Conservation (phyloP, 1,139 yeast genomes). For the Protomyces inouyei region DNA sequence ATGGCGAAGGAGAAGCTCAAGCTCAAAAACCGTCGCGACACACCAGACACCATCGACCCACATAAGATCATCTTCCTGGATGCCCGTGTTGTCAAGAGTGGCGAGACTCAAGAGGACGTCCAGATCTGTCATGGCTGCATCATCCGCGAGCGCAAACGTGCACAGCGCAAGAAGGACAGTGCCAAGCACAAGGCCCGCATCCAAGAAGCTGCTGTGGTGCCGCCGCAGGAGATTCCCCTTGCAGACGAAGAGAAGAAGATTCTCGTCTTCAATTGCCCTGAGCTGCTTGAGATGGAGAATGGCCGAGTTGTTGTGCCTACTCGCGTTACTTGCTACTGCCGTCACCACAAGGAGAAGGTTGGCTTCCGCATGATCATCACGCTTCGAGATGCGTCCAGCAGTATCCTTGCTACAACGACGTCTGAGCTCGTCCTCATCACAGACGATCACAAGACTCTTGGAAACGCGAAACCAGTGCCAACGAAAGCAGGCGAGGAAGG, state of each 20-base stretch:
- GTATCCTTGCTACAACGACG: slow-evolving; percentile 65
- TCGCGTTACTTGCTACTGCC: slow-evolving; percentile 88
- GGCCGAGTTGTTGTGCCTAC: slow-evolving; percentile 65
- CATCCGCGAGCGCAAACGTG: slow-evolving; percentile 87
- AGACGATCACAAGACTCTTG: slow-evolving; percentile 73
- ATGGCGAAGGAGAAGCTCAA: slow-evolving; percentile 74
- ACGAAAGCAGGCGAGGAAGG: neutral
- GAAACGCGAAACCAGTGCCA: neutral
- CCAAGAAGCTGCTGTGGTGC: slow-evolving; percentile 44
- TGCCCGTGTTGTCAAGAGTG: slow-evolving; percentile 43
- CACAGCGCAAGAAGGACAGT: slow-evolving; percentile 59
- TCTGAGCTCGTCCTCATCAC: slow-evolving; percentile 79
- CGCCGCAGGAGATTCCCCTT: slow-evolving; percentile 64
- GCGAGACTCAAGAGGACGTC: slow-evolving; percentile 49
- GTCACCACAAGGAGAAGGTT: slow-evolving; percentile 80
- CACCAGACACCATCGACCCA: slow-evolving; percentile 44
- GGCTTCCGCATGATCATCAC: slow-evolving; percentile 64
- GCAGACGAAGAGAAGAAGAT: slow-evolving; percentile 71
- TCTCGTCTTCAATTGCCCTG: slow-evolving; percentile 84
- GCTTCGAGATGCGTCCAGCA: slow-evolving; percentile 58
- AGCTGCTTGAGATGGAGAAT: slow-evolving; percentile 70
- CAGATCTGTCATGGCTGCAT: slow-evolving; percentile 82
- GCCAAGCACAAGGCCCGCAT: slow-evolving; percentile 9
- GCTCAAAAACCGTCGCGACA: slow-evolving; percentile 39
- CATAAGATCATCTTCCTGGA: slow-evolving; percentile 38